Base-by-base conservation (phyloP, 2,329 filamentous ascomycete species). In the Aschersonia sp. region DNA sequence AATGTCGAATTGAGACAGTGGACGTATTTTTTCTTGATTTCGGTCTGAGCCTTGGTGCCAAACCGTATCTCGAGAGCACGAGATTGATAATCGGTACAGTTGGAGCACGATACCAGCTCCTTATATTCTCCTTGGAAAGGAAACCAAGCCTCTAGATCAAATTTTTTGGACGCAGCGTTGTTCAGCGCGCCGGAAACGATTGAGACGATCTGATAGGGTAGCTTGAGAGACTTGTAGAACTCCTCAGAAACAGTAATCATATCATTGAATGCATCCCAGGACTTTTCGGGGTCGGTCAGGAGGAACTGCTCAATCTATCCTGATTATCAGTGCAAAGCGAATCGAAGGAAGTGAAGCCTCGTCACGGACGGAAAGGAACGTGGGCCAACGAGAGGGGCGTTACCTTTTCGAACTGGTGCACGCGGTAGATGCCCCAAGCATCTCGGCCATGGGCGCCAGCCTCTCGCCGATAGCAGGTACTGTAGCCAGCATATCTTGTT, bases 41-140 rank as follows among this genome's bases (percentile, higher is more conserved):
- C 87, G 31, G 82, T 89, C 65, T 85, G 81, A 62, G 83, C 85
- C 76, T 95, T 97, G 51, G 80, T 74, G 44, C 92, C 90, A 58
- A 83, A 95, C 50, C 92, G 79, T 57, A 98, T 94, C 66, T 97
- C 90, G 10, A 98, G 76, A 56, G 88, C 89, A 48, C 92, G 79
- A 30, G 87, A 88, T 72, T 98, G 92, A 72, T 97, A 97, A 64
- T 97, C 90, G 43, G 87, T 94, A 72, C 92, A 98, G 70, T 98
- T 98, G 51, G 87, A 94, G 76, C 89, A 95, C 22, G 87, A 94
- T 45, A 97, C 92, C 31, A 98, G 78, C 70, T 97, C 92, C 70
- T 97, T 97, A 76, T 97, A 98, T 67, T 97, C 92, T 58, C 84
- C 84, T 66, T 97, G 89, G 73, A 85, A 94, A 12, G 87, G 88